These are phyloP conservation scores for Odontarrhena argentea DNA, from an alignment of 345 rosid genomes.

Conservation along the genomic window DNA sequence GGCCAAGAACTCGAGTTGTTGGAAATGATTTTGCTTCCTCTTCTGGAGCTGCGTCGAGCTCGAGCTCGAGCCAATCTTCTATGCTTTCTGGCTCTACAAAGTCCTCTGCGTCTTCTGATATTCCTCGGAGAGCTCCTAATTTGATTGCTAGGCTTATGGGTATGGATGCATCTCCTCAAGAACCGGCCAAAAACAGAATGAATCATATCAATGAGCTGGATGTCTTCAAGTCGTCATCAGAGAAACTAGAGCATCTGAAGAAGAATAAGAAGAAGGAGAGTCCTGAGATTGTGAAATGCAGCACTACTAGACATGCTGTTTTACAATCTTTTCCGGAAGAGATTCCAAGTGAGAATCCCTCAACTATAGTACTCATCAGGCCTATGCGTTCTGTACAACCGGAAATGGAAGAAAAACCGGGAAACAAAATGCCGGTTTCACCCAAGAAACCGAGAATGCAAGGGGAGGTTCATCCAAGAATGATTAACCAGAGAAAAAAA, in stretches of 20 bases:
- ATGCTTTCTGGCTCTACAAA: conserved; percentile 44
- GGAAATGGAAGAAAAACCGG: conserved; percentile 37
- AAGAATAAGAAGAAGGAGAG: conserved; percentile 48
- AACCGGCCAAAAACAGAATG: conserved; percentile 32
- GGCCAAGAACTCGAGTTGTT: conserved; percentile 36
- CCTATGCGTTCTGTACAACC: conserved; percentile 43
- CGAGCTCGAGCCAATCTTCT: conserved; percentile 70
- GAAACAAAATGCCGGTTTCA: conserved; percentile 23
- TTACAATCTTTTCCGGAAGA: conserved; percentile 38
- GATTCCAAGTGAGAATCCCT: conserved; percentile 30
- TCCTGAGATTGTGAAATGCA: conserved; percentile 51
- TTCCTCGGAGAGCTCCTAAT: conserved; percentile 44
- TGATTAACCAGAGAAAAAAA: conserved; percentile 41
- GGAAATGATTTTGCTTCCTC: conserved; percentile 45
- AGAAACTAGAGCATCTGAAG: conserved; percentile 34
- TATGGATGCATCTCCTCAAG: conserved; percentile 61
- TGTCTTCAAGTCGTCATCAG: conserved; percentile 44
- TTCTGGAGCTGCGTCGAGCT: conserved; percentile 51
- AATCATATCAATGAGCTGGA: conserved; percentile 45
- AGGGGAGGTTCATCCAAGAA: conserved; percentile 44
- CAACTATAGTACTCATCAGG: conserved; percentile 70
- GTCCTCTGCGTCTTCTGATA: conserved; percentile 44
- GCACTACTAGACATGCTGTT: conserved; percentile 28
- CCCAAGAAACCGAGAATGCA: conserved; percentile 40
- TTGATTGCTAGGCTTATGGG: conserved; percentile 97